Percentiles rank a stretch among this genome's conserved stretches.
Conservation (phyloP, 805 yeast genomes). For the Suhomyces sp. region DNA sequence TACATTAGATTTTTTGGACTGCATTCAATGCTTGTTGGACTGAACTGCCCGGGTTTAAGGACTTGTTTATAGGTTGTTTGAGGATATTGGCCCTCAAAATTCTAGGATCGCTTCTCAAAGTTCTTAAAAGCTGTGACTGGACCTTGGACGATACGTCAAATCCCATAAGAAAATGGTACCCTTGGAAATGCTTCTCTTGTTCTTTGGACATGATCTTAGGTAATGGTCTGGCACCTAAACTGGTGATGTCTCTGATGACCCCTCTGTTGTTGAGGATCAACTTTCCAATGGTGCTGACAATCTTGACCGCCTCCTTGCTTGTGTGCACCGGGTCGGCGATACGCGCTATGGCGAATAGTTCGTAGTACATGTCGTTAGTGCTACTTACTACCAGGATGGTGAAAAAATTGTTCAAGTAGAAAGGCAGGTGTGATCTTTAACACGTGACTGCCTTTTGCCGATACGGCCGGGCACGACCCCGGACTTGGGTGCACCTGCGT, state of each 20-base stretch:
- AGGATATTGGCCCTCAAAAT: conserved; percentile 75
- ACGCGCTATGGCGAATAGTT: conserved; percentile 86
- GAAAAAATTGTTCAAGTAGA: not conserved
- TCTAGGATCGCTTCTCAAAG: conserved; percentile 85
- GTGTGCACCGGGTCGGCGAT: conserved; percentile 53
- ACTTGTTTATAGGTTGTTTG: conserved; percentile 53
- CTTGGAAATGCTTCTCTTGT: conserved; percentile 87
- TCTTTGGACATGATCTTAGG: conserved; percentile 82
- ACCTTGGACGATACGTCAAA: conserved; percentile 86
- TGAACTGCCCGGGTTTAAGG: conserved; percentile 56
- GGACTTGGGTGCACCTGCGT: not conserved
- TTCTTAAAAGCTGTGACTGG: conserved; percentile 78
- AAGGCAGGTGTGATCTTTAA: not conserved
- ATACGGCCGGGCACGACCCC: not conserved
- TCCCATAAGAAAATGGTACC: conserved; percentile 79
- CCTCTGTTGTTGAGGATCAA: conserved; percentile 87
- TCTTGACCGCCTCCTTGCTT: conserved; percentile 40
- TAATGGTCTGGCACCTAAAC: conserved; percentile 72
- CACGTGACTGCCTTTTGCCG: not conserved
- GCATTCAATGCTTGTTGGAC: conserved; percentile 14
- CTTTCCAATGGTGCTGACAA: conserved; percentile 70
- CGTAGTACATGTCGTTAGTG: conserved; percentile 66
- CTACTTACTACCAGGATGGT: not conserved
- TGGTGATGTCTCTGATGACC: conserved; percentile 78
- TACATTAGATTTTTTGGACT: conserved; percentile 10